These are phyloP conservation scores for Diaporthe amygdali DNA, from an alignment of 2,329 filamentous ascomycete genomes.

Conservation along the genomic window DNA sequence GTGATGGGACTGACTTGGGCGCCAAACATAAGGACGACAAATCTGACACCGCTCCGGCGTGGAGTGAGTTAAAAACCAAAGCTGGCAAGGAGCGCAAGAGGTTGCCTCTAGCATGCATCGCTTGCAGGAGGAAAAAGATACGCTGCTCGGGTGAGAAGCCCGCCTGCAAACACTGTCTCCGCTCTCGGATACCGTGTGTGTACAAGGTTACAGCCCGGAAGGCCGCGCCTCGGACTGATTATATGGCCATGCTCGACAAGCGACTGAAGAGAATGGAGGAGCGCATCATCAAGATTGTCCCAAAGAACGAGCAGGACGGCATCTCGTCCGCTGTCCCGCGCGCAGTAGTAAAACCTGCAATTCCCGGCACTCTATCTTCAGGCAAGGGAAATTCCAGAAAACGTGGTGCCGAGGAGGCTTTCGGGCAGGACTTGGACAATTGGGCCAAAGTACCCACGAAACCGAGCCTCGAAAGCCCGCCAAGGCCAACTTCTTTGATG, in stretches of 20 bases:
- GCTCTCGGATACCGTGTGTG: slow-evolving; percentile 92
- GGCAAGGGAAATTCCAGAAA: slow-evolving; percentile 73
- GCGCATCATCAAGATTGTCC: slow-evolving; percentile 92
- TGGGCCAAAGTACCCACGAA: slow-evolving; percentile 73
- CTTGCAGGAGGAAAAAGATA: slow-evolving; percentile 96
- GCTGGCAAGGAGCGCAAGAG: slow-evolving; percentile 96
- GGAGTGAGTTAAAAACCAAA: slow-evolving; percentile 87
- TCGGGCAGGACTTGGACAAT: slow-evolving; percentile 78
- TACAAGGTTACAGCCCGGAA: slow-evolving; percentile 97
- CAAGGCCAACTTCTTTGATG: slow-evolving; percentile 54
- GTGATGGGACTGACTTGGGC: slow-evolving; percentile 60
- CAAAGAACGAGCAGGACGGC: slow-evolving; percentile 79
- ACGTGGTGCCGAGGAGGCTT: slow-evolving; percentile 84
- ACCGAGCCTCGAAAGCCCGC: slow-evolving; percentile 51
- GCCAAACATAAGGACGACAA: slow-evolving; percentile 63
- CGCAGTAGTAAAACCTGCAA: slow-evolving; percentile 82
- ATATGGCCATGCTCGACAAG: slow-evolving; percentile 99
- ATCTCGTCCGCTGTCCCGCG: slow-evolving; percentile 70
- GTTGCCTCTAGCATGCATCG: slow-evolving; percentile 91
- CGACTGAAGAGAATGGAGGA: slow-evolving; percentile 97
- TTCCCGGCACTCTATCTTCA: slow-evolving; percentile 58
- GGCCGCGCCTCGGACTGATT: slow-evolving; percentile 91
- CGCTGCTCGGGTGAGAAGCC: slow-evolving; percentile 97
- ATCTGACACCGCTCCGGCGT: slow-evolving; percentile 65
- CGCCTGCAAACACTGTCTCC: slow-evolving; percentile 93